These are phyloP conservation scores for Neurospora cerealis DNA, from an alignment of 495 filamentous ascomycete species.

Conservation along the genomic window DNA sequence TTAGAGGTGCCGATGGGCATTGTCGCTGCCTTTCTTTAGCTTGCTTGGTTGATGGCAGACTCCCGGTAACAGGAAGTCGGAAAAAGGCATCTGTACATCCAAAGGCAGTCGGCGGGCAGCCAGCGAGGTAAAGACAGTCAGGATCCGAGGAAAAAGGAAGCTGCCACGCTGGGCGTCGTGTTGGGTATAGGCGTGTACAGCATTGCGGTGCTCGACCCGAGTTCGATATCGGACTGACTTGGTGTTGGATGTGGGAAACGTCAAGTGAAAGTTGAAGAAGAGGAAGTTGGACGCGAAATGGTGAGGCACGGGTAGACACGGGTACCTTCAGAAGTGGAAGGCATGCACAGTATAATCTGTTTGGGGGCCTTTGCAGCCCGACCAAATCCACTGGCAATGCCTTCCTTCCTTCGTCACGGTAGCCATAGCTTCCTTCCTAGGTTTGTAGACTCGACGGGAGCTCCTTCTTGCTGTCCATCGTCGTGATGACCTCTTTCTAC, in stretches of 20 bases:
- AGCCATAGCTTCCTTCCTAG: not conserved
- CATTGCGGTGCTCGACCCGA: not conserved
- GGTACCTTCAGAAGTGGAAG: not conserved
- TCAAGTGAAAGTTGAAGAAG: not conserved
- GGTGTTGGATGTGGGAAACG: not conserved
- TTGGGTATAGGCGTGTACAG: not conserved
- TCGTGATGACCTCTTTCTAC: not conserved
- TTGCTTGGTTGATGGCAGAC: not conserved
- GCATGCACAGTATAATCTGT: not conserved
- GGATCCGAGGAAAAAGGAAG: not conserved
- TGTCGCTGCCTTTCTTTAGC: not conserved
- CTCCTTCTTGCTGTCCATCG: not conserved
- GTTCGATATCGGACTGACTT: not conserved
- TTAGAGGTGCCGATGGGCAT: not conserved
- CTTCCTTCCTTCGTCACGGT: not conserved
- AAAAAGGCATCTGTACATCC: not conserved
- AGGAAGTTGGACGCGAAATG: not conserved
- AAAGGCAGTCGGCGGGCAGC: not conserved
- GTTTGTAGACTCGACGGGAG: not conserved
- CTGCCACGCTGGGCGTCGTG: not conserved
- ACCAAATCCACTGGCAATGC: not conserved
- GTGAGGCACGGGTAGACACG: not conserved
- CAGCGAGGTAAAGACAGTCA: not conserved
- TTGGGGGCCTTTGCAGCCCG: not conserved
- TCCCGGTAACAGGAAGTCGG: not conserved